Evolutionary conservation across 1,284 basidiomycete genomes (phyloP), one percentile per base, ranked within the genome.

Genomic region (Ustanciosporium gigantosporum): DNA sequence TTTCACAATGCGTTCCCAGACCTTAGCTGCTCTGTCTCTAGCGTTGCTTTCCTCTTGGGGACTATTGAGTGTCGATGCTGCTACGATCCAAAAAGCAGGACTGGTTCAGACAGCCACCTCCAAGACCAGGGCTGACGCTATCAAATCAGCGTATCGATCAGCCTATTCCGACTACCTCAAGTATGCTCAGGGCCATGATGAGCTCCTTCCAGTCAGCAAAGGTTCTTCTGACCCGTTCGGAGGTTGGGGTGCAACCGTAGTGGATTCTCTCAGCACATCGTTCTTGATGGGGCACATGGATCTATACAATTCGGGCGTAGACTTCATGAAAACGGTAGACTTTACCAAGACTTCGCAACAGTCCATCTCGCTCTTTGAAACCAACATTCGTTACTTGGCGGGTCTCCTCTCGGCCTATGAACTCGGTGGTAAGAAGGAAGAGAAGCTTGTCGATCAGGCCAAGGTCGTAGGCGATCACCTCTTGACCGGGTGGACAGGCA

Each of bases 341-440:
- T 74, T 68, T 23, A 53, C 35, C 31, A 53, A 56, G 34, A 73
- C 71, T 7, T 32, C 35, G 5, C 40, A 40, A 15, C 22, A 22
- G 11, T 25, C 24, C 9, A 66, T 74, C 41, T 66, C 62, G 34
- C 32, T 74, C 7, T 74, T 74, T 25, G 71, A 74, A 43, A 74
- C 71, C 27, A 74, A 62, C 42, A 75, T 75, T 38, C 52, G 73
- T 0, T 70, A 73, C 25, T 49, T 75, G 15, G 73, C 57, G n/a
- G 71, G 71, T 11, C 34, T 73, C 4, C 47, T 75, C 25, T 58
- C 50, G 4, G 62, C 71, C 2, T 75, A 73, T 46, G 73, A 75
- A 44, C 50, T 73, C 15, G 59, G 48, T 14, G 71, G 67, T 14
- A 59, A 65, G 39, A 61, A 50, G 40, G 46, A 74, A 22, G 25